Evolutionary conservation across 2,329 filamentous ascomycete species (phyloP).

Genomic region (Gaeumannomyces sp.): DNA sequence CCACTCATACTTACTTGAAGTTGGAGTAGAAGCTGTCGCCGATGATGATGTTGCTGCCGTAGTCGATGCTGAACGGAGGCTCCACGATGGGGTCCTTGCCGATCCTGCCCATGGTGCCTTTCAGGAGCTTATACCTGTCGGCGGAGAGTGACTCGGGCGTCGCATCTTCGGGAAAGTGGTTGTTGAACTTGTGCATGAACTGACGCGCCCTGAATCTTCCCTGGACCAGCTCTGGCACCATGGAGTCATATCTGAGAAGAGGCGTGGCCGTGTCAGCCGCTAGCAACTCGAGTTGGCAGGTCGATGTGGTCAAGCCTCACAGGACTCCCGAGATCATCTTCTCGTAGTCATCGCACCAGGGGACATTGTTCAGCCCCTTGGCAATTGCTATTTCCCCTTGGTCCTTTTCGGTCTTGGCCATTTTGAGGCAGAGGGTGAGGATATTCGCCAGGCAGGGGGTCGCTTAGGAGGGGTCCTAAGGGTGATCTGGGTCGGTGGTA

Average conservation of each 20-base stretch:
- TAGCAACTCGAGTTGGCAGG: not conserved
- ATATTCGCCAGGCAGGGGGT: not conserved
- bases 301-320: slow-evolving; percentile 27
- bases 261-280: not conserved
- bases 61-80: slow-evolving; percentile 56
- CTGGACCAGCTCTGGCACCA: slow-evolving; percentile 39
- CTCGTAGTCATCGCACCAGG: slow-evolving; percentile 55
- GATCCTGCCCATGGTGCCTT: slow-evolving; percentile 40
- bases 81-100: slow-evolving; percentile 53
- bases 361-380: slow-evolving; percentile 41
- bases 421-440: not conserved
- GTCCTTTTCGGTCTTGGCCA: slow-evolving; percentile 6
- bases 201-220: slow-evolving; percentile 48
- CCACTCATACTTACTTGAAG: slow-evolving; percentile 36
- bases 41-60: slow-evolving; percentile 58
- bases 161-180: slow-evolving; percentile 46
- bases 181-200: slow-evolving; percentile 55
- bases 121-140: slow-evolving; percentile 40
- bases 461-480: not conserved
- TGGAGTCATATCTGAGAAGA: slow-evolving; percentile 40
- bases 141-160: slow-evolving; percentile 31
- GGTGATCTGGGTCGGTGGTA: not conserved
- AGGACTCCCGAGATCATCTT: slow-evolving; percentile 60
- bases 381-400: slow-evolving; percentile 22
- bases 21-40: slow-evolving; percentile 60